These are phyloP conservation scores for Rutstroemia sp. DNA, from an alignment of 2,329 filamentous ascomycete genomes.

Conservation along the genomic window DNA sequence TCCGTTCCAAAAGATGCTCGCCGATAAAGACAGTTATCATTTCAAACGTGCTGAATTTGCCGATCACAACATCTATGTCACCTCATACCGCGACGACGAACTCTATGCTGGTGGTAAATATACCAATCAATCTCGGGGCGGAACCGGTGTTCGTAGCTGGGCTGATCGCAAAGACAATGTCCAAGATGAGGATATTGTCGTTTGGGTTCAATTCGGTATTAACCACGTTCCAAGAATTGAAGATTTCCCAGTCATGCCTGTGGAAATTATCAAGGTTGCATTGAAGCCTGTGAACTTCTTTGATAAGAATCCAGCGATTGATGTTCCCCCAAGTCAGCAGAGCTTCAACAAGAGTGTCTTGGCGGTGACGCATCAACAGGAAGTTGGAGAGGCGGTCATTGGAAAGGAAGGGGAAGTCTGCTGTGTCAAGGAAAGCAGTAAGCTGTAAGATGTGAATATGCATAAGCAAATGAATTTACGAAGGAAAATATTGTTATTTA, in stretches of 20 bases:
- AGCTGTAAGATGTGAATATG: conserved; percentile 1
- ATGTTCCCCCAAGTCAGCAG: conserved; percentile 41
- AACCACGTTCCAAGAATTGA: conserved; percentile 59
- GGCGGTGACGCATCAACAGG: background rate
- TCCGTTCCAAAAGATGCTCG: conserved; percentile 51
- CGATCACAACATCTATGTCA: conserved; percentile 48
- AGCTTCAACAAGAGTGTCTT: conserved; percentile 33
- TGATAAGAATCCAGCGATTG: conserved; percentile 42
- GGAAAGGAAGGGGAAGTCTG: conserved; percentile 2
- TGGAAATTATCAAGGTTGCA: conserved; percentile 44
- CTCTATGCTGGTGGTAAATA: conserved; percentile 47
- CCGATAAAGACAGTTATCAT: conserved; percentile 40
- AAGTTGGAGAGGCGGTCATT: background rate
- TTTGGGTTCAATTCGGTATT: conserved; percentile 52
- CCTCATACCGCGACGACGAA: conserved; percentile 45
- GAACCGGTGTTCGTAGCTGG: conserved; percentile 47
- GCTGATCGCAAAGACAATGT: conserved; percentile 41
- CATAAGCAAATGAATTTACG: background rate
- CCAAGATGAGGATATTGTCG: conserved; percentile 45
- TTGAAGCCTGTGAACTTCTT: conserved; percentile 48
- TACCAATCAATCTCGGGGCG: conserved; percentile 49
- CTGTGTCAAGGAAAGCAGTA: conserved; percentile 7
- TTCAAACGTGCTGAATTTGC: conserved; percentile 46
- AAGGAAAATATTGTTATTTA: background rate
- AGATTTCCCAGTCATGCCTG: conserved; percentile 64